These are phyloP conservation scores for Cryphonectria carpinicola DNA, from an alignment of 2,329 filamentous ascomycete species.

Conservation along the genomic window DNA sequence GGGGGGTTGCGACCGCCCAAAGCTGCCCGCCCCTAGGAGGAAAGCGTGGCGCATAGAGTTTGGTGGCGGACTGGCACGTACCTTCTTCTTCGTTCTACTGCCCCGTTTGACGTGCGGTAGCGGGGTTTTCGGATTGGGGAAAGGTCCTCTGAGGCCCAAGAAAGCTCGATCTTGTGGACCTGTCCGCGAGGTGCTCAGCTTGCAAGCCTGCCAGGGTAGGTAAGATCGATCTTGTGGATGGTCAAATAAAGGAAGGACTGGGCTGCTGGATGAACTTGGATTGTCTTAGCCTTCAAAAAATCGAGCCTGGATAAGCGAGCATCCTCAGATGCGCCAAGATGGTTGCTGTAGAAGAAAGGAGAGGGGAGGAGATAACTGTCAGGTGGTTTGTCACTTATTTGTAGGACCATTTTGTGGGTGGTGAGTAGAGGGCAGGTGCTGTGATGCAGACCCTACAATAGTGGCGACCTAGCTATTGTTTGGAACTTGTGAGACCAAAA, in stretches of 20 bases:
- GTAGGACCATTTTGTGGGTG: not conserved
- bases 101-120: slow-evolving; percentile 1
- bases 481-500: not conserved
- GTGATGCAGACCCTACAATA: slow-evolving; percentile 2
- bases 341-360: not conserved
- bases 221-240: not conserved
- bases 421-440: not conserved
- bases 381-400: not conserved
- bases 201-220: not conserved
- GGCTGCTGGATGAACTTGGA: not conserved
- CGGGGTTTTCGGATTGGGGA: not conserved
- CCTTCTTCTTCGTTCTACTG: slow-evolving; percentile 16
- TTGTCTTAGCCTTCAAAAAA: not conserved
- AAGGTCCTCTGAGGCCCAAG: not conserved
- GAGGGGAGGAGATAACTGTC: not conserved
- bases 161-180: slow-evolving; percentile 20
- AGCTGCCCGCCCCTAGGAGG: slow-evolving; percentile 18
- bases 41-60: slow-evolving; percentile 28
- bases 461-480: not conserved
- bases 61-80: slow-evolving; percentile 18
- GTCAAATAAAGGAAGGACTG: not conserved
- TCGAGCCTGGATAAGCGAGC: not conserved
- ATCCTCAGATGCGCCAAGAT: not conserved
- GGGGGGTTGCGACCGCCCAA: slow-evolving; percentile 12
- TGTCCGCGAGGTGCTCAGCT: not conserved